Evolutionary conservation across 2,329 filamentous ascomycete genomes (phyloP), one percentile per base, ranked within the genome.

Genomic region (Tolypocladium nubicola): DNA sequence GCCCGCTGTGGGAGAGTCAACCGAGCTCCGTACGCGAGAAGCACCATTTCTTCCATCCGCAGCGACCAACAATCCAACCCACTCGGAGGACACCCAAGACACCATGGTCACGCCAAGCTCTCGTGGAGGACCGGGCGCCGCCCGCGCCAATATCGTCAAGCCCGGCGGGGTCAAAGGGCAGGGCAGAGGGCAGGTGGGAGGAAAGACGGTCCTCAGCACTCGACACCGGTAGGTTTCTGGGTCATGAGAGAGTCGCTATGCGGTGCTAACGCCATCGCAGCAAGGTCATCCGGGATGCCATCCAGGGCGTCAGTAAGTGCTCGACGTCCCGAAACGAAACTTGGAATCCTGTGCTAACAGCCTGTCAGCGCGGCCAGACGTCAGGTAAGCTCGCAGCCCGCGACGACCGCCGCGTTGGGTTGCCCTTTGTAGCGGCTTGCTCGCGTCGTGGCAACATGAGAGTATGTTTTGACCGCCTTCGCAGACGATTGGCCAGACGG

Each of bases 401-500:
- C 6, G 19, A 13, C 26, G 21, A 35, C 3, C 7, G 7, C 19
- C 30, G 4, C 19, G 30, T 4, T 33, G 30, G 11, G 21, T 26
- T 14, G 3, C 47, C 21, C 4, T 52, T 37, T 11, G 14, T 16
- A 10, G n/a, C n/a, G 30, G 2, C 30, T 21, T 4, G 4, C 21
- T n/a, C 26, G 26, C 26, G 21, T 9, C 5, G 9, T 33, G 7
- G 16, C 8, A 52, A 4, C 30, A 19, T 14, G 45, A 35, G n/a
- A 13, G 16, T 8, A 39, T 21, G 21, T 19, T 21, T 30, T 37
- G 47, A 35, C 30, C 26, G 37, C 23, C 16, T 50, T 54, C 9
- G 4, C 58, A 85, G 87, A 62, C 85, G 88, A 45, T 71, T 93
- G 0, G 89, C 89, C 1, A 82, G 89, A 7, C 83, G 89, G 8